A percentile compares a stretch with the other conserved stretches of the same genome.
These are phyloP conservation scores for Fusarium sp. DNA, from an alignment of 2,329 filamentous ascomycete genomes.

Conservation along the genomic window DNA sequence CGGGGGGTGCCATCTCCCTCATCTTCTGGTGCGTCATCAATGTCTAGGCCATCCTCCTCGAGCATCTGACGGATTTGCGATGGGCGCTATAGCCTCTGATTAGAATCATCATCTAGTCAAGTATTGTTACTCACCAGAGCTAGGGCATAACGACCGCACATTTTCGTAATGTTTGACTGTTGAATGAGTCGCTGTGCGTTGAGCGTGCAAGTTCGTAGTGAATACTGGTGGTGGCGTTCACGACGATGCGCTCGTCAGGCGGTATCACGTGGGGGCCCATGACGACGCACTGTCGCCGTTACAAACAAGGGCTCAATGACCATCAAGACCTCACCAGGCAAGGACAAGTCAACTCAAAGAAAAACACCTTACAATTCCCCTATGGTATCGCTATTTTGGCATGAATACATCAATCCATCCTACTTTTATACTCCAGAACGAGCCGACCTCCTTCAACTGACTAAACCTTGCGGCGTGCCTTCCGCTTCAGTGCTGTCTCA, in stretches of 20 bases:
- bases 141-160: slow-evolving; percentile 52
- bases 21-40: slow-evolving; percentile 75
- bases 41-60: slow-evolving; percentile 74
- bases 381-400: slow-evolving; percentile 24
- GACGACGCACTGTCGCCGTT: not conserved
- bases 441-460: not conserved
- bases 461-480: slow-evolving; percentile 31
- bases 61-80: slow-evolving; percentile 77
- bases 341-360: not conserved
- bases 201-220: not conserved
- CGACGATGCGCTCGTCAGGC: not conserved
- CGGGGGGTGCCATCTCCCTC: slow-evolving; percentile 66
- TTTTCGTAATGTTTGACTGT: slow-evolving; percentile 14
- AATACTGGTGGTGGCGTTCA: slow-evolving; percentile 2
- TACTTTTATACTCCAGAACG: not conserved
- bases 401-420: slow-evolving; percentile 7
- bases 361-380: not conserved
- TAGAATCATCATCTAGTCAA: not conserved
- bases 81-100: slow-evolving; percentile 65
- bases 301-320: not conserved
- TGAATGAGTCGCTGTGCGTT: not conserved
- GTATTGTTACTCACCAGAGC: slow-evolving; percentile 43
- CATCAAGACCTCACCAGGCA: not conserved
- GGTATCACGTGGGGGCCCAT: slow-evolving; percentile 22
- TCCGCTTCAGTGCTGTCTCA: slow-evolving; percentile 38